phyloP scores from a whole-genome alignment of 768 basidiomycete species.

The Cystofilobasidium ferigula region DNA sequence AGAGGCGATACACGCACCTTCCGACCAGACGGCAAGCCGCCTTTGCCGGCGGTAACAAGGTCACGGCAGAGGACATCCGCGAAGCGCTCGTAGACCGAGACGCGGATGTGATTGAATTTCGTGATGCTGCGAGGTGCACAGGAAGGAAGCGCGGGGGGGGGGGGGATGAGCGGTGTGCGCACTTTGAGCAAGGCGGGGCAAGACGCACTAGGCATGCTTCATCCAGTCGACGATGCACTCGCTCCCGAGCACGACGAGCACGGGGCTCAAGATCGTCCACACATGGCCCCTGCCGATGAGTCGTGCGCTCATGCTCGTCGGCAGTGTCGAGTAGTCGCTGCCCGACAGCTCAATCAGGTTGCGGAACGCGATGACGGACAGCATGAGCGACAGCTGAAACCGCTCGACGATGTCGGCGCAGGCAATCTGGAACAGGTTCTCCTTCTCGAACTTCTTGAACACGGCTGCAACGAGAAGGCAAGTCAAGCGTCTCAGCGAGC shows the following conservation, averaged over 20 bases:
- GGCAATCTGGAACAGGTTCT: constrained; percentile 94
- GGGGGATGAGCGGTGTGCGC: too few species aligned
- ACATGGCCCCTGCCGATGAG: constrained; percentile 34
- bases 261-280: constrained; percentile 70
- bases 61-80: constrained; percentile 92
- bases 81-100: constrained; percentile 87
- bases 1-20: constrained; percentile 47
- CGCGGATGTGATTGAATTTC: constrained; percentile 96
- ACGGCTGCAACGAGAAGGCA: constrained; percentile 44
- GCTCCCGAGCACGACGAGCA: constrained; percentile 75
- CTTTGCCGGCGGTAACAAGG: constrained; percentile 49
- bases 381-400: constrained; percentile 83
- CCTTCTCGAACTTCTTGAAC: constrained; percentile 99
- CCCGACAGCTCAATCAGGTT: constrained; percentile 91
- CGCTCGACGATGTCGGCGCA: constrained; percentile 99
- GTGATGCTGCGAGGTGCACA: constrained; percentile 49
- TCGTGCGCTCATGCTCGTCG: constrained; percentile 41
- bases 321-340: constrained; percentile 66
- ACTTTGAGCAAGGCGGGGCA: too few species aligned
- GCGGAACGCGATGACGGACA: constrained; percentile 77
- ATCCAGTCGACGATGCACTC: constrained; percentile 97
- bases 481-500: not conserved
- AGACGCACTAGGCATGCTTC: constrained; percentile 73
- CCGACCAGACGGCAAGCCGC: constrained; percentile 41
- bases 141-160: not conserved